Evolutionary conservation across 2,329 filamentous ascomycete genomes (phyloP).

Genomic region (Metarhizium album): DNA sequence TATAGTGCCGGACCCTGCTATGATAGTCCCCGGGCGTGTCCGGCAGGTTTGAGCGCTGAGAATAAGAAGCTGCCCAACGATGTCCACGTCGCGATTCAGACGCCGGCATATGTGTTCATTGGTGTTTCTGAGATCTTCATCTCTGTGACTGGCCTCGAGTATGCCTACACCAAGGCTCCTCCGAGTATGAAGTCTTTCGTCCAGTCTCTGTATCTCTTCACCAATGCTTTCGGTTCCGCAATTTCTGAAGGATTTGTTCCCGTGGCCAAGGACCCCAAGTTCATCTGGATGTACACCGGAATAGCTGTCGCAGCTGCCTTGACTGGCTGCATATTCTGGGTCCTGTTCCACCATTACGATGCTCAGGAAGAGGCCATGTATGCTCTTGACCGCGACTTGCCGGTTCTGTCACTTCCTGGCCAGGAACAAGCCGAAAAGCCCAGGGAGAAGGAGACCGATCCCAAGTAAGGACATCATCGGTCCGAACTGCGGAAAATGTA

Average conservation of each 20-base stretch:
- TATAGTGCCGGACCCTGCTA: conserved; percentile 44
- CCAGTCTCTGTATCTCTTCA: conserved; percentile 48
- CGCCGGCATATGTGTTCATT: conserved; percentile 46
- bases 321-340: conserved; percentile 42
- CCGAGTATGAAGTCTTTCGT: conserved; percentile 56
- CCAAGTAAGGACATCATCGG: background rate
- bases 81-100: conserved; percentile 44
- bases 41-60: conserved; percentile 16
- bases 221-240: conserved; percentile 45
- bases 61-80: conserved; percentile 25
- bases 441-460: background rate
- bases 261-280: conserved; percentile 48
- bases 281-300: conserved; percentile 56
- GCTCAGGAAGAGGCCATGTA: conserved; percentile 27
- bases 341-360: conserved; percentile 27
- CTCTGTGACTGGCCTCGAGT: conserved; percentile 59
- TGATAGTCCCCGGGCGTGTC: conserved; percentile 29
- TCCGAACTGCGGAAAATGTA: background rate
- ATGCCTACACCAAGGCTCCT: conserved; percentile 64
- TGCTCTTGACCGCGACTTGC: conserved; percentile 25
- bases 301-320: conserved; percentile 38
- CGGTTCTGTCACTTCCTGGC: conserved; percentile 6
- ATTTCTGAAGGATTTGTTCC: conserved; percentile 53
- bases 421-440: background rate
- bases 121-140: conserved; percentile 51